Base-by-base conservation (phyloP, 805 yeast species). In the Ogataea polymorpha region DNA sequence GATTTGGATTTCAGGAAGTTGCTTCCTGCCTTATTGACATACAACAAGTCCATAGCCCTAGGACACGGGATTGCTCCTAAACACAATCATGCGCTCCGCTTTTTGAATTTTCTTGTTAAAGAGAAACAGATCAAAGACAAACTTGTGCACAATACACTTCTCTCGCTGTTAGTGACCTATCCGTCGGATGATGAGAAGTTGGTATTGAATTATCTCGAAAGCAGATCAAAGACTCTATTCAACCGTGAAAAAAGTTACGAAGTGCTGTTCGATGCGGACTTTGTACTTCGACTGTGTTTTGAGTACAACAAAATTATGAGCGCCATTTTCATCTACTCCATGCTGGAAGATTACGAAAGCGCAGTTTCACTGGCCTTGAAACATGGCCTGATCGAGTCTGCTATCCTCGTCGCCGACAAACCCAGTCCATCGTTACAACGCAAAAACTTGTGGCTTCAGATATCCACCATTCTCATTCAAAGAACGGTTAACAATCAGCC, bases 291-390 rank as follows among this genome's bases (percentile, higher is more conserved):
- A 41, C 58, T 89, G 23, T 85, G 95, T 51, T 69, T 85, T 36
- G 74, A 72, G 41, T 73, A 75, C 54, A 60, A 74, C 9, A 79
- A 77, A 44, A 67, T 71, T 36, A 77, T 77, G 45, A 74, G 90
- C 1, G 89, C 96, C 1, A 79, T 88, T 8, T 72, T 75, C 43
- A 72, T 93, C n/a, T 79, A 84, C 51, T 76, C 93, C 1, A 68
- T 76, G 37, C 63, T 87, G 61, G 77, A 72, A 4, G 70, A 85
- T 33, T 86, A 73, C 55, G 95, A 88, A 45, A 89, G 86, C 39
- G 97, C 98, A 0, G 78, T 90, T 25, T 71, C 71, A 35, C 59
- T 93, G 41, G 91, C 96, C 0, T 65, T 93, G 33, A 71, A 75
- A 4, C 64, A 77, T 45, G 75, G 76, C 24, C 65, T 82, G 51